phyloP scores from a whole-genome alignment of 495 filamentous ascomycete genomes.

The Extremus antarcticus region DNA sequence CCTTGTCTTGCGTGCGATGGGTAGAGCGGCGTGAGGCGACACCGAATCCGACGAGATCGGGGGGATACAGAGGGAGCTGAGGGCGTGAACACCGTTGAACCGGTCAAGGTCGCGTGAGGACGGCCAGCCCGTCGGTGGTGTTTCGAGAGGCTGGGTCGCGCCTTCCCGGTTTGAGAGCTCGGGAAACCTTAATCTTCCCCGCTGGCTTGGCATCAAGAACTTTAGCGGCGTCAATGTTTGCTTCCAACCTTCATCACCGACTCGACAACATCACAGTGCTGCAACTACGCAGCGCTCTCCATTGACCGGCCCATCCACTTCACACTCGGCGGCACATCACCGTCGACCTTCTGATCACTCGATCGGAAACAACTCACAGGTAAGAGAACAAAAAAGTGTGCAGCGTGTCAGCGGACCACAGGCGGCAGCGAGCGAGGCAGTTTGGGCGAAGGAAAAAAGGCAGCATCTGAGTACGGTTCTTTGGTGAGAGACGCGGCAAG shows the following conservation, averaged over 20 bases:
- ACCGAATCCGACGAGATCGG: neutral
- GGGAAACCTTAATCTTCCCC: neutral
- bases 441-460: neutral
- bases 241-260: neutral
- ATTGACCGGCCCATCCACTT: neutral
- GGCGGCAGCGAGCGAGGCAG: neutral
- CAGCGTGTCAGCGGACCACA: no score
- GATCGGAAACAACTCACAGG: no score
- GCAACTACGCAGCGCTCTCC: neutral
- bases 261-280: neutral
- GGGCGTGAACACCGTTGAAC: neutral
- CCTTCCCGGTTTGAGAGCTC: neutral
- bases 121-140: no score
- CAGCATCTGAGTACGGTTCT: neutral
- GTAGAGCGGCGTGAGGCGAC: neutral
- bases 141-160: neutral
- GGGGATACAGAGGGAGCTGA: neutral
- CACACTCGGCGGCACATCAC: neutral
- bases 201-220: neutral
- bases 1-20: neutral
- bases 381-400: no score
- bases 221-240: neutral
- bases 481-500: neutral
- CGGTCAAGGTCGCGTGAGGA: neutral
- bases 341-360: no score